phyloP scores from a whole-genome alignment of 2,329 filamentous ascomycete genomes.

The Sclerotinia nivalis region DNA sequence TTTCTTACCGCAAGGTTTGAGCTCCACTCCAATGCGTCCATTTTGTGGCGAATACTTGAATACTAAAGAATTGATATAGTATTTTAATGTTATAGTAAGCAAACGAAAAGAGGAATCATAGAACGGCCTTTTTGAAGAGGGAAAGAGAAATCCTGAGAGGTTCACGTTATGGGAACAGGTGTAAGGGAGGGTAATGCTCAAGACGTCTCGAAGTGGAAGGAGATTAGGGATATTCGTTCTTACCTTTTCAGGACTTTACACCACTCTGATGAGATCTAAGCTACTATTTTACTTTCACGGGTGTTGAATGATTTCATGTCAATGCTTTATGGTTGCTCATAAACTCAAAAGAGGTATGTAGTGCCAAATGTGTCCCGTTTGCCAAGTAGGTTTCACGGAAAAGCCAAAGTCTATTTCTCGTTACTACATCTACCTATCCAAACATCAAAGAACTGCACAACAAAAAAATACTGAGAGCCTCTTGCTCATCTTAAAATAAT shows the following conservation, averaged over 20 bases:
- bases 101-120: neutral
- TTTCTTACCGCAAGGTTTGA: neutral
- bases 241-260: neutral
- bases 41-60: neutral
- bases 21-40: conserved; percentile 7
- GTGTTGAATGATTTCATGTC: neutral
- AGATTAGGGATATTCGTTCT: neutral
- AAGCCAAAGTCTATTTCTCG: neutral
- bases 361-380: neutral
- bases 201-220: neutral
- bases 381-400: neutral
- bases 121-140: neutral
- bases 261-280: neutral
- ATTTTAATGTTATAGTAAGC: neutral
- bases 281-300: neutral
- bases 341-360: neutral
- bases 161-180: neutral
- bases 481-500: neutral
- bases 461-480: neutral
- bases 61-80: neutral
- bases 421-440: neutral
- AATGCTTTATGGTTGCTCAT: neutral
- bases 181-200: neutral
- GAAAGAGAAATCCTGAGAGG: neutral
- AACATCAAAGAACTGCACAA: neutral